phyloP scores from a whole-genome alignment of 2,329 filamentous ascomycete species.

The Nothophaeocryptopus gaeumannii region DNA sequence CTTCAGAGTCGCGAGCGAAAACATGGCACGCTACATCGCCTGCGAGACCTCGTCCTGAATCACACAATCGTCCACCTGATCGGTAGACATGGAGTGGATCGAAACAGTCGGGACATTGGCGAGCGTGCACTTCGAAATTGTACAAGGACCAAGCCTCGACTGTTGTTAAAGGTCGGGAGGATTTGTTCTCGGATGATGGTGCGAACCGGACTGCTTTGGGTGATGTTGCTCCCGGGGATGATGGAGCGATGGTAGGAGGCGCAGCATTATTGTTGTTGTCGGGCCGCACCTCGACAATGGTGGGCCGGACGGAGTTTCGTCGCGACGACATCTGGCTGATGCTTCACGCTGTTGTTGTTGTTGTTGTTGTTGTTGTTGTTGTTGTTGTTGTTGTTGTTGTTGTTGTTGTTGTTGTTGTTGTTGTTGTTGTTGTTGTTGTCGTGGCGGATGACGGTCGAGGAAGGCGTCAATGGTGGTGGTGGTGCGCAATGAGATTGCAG shows the following conservation, averaged over 20 bases:
- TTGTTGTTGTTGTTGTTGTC: constrained; percentile 9
- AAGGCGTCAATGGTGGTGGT: not conserved
- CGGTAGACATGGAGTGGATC: constrained; percentile 45
- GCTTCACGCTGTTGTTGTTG: too few relatives aligned
- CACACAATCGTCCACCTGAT: constrained; percentile 42
- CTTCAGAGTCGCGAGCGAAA: constrained; percentile 37
- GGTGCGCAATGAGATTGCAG: not conserved
- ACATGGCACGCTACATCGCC: constrained; percentile 46
- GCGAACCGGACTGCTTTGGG: constrained; percentile 34
- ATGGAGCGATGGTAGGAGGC: constrained; percentile 23
- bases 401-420: not conserved
- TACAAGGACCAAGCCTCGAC: constrained; percentile 47
- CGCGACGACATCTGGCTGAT: constrained; percentile 20
- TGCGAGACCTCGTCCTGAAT: constrained; percentile 44
- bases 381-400: not conserved
- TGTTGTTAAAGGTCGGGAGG: constrained; percentile 42
- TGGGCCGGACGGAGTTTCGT: constrained; percentile 20
- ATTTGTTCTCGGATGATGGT: constrained; percentile 25
- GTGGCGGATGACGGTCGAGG: constrained; percentile 1
- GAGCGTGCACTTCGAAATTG: constrained; percentile 49
- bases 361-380: too few relatives aligned
- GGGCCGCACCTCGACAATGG: constrained; percentile 29
- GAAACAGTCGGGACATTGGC: constrained; percentile 44
- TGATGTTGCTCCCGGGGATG: constrained; percentile 27
- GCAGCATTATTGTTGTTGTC: constrained; percentile 13